Evolutionary conservation across 371 early-diverging fungal species (phyloP), one percentile per base, ranked within the genome.

Genomic region (Dentiscutata heterogama): DNA sequence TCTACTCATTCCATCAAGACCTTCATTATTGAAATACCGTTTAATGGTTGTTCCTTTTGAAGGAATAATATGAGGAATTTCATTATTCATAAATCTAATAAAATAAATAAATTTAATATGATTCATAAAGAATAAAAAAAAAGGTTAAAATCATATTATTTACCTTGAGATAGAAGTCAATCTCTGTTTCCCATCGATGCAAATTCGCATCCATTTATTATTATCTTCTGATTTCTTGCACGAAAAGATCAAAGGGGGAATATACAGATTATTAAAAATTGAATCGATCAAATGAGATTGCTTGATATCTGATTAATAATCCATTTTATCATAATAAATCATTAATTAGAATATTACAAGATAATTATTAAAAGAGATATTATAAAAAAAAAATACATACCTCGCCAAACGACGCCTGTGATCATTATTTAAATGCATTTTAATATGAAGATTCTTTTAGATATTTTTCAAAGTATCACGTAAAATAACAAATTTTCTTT

Each of bases 181-280:
- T 60, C 82, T 42, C 29, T 82, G 82, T 51, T 82, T 82, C 42
- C 82, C 82, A 63, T 82, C 82, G 20, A 82, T 82, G 35, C 74
- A 73, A n/a, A 82, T 35, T 31, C 75, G 58, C 13, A 42, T 46
- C 27, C 76, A 39, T 63, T 29, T 75, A 58, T 22, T 22, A 46
- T 46, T 8, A 1, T 11, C 46, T 29, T 73, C 75, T 13, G 75
- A 25, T 29, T 75, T 72, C 53, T 82, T 82, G 50, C 82, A 82
- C 10, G 82, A 82, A 22, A 82, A 82, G 22, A 82, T 75, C 2
- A 82, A 42, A 18, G 82, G 82, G 4, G 82, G 82, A 13, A 82
- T 31, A 64, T 82, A 82, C 16, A 63, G 74, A 50, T 82, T 82
- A 20, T 82, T 82, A 14, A 75, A n/a, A 35, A 82, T 75, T 42